Base-by-base conservation (phyloP, 2,329 filamentous ascomycete species). In the Trichoderma atrobrunneum region DNA sequence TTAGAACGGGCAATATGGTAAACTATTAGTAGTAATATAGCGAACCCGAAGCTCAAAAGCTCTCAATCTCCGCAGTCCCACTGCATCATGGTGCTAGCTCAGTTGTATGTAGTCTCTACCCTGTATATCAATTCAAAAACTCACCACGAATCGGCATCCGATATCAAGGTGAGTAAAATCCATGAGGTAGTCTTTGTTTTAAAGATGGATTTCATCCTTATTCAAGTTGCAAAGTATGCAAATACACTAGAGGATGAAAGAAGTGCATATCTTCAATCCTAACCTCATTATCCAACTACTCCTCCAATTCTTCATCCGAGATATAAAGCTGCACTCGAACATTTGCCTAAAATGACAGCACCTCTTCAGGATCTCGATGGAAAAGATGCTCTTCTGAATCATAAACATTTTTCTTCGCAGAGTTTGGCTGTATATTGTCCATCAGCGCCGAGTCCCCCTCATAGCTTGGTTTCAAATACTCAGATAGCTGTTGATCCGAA, bases 1-100 rank as follows among this genome's bases (percentile, higher is more conserved):
- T 79, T 74, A 80, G 78, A 76, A 80, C 72, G 72, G 78, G 77
- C 76, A 76, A 75, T 79, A 75, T 77, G 72, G 74, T 77, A 76
- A 74, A 77, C 69, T 67, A 75, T 75, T 14, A 14, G 48, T 54
- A 54, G 48, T 60, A 69, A 69, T 60, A 56, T 16, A 59, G 56
- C 62, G 24, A 28, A 69, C 36, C 43, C 24, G 65, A 60, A 39
- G 54, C 65, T 32, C 51, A 60, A 18, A 62, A 51, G 21, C 12
- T 39, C 18, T 39, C 18, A 16, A 28, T 28, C 6, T 14, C 21
- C 63, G 10, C 32, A 56, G 28, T 56, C 30, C 48, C 48, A 26
- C 30, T 51, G 43, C 43, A 21, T 51, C 43, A 34, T 14, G 36
- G 7, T 48, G 60, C n/a, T 34, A 65, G 26, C 7, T 54, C 4